Evolutionary conservation across 768 basidiomycete genomes (phyloP), one percentile per base, ranked within the genome.

Genomic region (Kwoniella bestiolae): DNA sequence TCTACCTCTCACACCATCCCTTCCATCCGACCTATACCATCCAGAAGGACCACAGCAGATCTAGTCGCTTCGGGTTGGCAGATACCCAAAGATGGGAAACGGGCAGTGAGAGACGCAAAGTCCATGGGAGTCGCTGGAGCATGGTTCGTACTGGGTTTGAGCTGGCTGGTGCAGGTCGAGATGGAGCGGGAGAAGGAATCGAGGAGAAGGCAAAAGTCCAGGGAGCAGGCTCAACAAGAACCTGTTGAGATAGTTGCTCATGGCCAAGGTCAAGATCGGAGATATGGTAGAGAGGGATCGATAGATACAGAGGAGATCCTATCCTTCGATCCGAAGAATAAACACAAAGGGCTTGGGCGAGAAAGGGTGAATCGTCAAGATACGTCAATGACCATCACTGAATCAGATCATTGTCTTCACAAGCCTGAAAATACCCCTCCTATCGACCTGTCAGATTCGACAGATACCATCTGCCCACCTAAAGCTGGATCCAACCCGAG

Each of bases 71-170:
- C 66, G 14, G 69, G 71, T 1, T 77, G 75, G 75, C 56, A 70
- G 11, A 74, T 77, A 29, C 73, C 70, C 18, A 64, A 63, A 49
- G 71, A 77, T n/a, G 75, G 75, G 1, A 77, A 74, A 35, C 41
- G 69, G 26, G 76, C 72, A 7, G 62, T 72, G 14, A 51, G 76
- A 49, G 76, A 78, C 66, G 68, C 69, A 3, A 60, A 75, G 32
- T 66, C 67, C 2, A 78, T 78, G 76, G 74, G 74, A 12, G 45
- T 72, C 5, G 76, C 76, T 23, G 76, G 63, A 7, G 76, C 65
- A 5, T 78, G 76, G 76, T 69, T 73, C 38, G 62, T 73, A 6
- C 45, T 78, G 21, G 76, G 74, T 50, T 38, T 77, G 1, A 71
- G 69, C 7, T 77, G 74, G 73, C 50, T 73, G 12, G 68, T 75